These are phyloP conservation scores for Helianthus tuberosus DNA, from an alignment of 129 eudicot genomes.

Conservation along the genomic window DNA sequence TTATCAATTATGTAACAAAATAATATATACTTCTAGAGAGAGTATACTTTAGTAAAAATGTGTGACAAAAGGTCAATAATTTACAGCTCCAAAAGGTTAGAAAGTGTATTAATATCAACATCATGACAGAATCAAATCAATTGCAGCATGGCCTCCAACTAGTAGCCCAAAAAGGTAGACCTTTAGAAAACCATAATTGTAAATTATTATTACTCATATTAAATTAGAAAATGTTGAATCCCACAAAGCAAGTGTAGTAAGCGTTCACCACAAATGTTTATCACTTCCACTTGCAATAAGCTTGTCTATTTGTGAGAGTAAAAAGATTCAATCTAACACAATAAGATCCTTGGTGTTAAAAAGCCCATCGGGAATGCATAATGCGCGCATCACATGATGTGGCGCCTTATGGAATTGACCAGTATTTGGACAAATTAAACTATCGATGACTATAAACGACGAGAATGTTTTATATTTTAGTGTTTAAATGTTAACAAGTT, in stretches of 20 bases:
- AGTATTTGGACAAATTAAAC: no score
- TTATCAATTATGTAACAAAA: neutral
- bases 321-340: constrained; percentile 1
- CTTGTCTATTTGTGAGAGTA: neutral
- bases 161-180: constrained; percentile 18
- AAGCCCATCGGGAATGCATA: no score
- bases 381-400: no score
- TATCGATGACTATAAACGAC: no score
- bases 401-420: no score
- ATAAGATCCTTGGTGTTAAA: neutral
- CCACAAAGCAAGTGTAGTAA: no score
- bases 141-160: constrained; percentile 31
- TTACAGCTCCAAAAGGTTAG: constrained; percentile 27
- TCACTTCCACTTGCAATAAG: constrained; percentile 10
- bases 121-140: constrained; percentile 32
- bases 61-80: constrained; percentile 18
- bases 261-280: no score
- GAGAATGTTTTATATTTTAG: no score
- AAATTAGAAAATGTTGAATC: constrained; percentile 17
- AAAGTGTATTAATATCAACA: constrained; percentile 22
- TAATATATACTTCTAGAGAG: neutral
- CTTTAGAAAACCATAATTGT: constrained; percentile 20
- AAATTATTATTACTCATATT: constrained; percentile 20
- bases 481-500: no score
- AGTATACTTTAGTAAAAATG: constrained; percentile 17